These are phyloP conservation scores for Hibiscus syriacus DNA, from an alignment of 345 rosid genomes.

Conservation along the genomic window DNA sequence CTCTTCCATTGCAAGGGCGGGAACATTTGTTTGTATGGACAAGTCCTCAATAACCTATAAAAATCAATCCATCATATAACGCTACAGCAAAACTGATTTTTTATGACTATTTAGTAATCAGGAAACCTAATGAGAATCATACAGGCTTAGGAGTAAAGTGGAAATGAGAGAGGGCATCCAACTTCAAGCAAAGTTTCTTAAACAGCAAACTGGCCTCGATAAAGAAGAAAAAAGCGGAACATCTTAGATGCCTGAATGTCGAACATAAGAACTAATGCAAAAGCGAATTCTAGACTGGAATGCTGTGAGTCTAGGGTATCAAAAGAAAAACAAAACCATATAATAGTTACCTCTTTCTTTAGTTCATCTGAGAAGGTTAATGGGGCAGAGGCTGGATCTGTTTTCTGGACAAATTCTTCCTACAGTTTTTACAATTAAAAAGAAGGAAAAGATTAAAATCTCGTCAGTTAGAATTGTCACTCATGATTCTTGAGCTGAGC, in stretches of 20 bases:
- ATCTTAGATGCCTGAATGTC: background rate
- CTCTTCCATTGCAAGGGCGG: constrained; percentile 99
- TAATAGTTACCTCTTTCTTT: constrained; percentile 60
- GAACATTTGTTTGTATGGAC: constrained; percentile 78
- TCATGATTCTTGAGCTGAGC: background rate
- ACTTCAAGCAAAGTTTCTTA: constrained; percentile 78
- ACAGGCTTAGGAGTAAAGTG: constrained; percentile 97
- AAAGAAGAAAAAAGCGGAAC: background rate
- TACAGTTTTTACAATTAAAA: constrained; percentile 17
- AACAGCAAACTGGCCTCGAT: constrained; percentile 68
- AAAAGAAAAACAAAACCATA: background rate
- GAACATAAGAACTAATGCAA: background rate
- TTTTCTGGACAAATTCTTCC: constrained; percentile 74
- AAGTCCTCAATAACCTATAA: constrained; percentile 80
- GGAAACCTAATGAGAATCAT: constrained; percentile 25
- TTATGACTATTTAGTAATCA: background rate
- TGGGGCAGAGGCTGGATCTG: constrained; percentile 66
- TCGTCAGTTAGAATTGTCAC: background rate
- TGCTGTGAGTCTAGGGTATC: background rate
- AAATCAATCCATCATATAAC: constrained; percentile 18
- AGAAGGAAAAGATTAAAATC: background rate
- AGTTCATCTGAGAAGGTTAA: constrained; percentile 69
- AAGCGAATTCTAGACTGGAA: background rate
- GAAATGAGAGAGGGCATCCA: constrained; percentile 98
- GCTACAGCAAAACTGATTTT: background rate